Percentiles rank a stretch among this genome's conserved stretches.
phyloP scores from a whole-genome alignment of 2,329 filamentous ascomycete species.

The Claviceps arundinis region DNA sequence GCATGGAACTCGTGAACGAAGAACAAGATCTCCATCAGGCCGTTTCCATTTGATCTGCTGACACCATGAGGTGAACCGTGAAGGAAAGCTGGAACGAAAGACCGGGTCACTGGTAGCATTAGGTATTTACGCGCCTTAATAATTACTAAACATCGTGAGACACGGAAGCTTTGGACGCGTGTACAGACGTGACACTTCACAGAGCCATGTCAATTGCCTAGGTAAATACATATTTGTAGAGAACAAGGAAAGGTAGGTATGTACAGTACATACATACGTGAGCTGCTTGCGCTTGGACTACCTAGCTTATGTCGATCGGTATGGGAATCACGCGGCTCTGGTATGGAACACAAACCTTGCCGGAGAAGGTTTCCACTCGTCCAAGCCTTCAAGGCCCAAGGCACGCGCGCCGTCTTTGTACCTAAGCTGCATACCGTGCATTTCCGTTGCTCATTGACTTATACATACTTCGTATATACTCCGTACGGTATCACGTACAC shows the following conservation, averaged over 20 bases:
- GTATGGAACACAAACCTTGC: conserved; percentile 5
- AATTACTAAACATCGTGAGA: conserved; percentile 2
- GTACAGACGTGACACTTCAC: neutral
- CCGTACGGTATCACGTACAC: too few relatives aligned
- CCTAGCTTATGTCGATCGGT: neutral
- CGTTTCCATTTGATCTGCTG: neutral
- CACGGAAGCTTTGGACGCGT: neutral
- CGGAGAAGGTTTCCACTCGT: neutral
- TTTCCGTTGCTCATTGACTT: too few relatives aligned
- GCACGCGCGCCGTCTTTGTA: neutral
- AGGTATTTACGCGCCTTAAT: neutral
- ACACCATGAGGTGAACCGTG: neutral
- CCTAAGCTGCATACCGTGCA: neutral
- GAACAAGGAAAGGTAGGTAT: too few relatives aligned
- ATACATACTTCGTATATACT: too few relatives aligned
- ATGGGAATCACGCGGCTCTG: neutral
- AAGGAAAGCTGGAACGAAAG: neutral
- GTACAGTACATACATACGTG: too few relatives aligned
- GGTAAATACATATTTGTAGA: too few relatives aligned
- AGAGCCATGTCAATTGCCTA: too few relatives aligned
- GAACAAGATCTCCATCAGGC: neutral
- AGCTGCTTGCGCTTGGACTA: neutral
- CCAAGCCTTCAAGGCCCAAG: neutral
- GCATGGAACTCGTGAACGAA: neutral
- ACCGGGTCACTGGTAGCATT: neutral